Evolutionary conservation across 306 rosid species (phyloP).

Genomic region (Medicago ruthenica): DNA sequence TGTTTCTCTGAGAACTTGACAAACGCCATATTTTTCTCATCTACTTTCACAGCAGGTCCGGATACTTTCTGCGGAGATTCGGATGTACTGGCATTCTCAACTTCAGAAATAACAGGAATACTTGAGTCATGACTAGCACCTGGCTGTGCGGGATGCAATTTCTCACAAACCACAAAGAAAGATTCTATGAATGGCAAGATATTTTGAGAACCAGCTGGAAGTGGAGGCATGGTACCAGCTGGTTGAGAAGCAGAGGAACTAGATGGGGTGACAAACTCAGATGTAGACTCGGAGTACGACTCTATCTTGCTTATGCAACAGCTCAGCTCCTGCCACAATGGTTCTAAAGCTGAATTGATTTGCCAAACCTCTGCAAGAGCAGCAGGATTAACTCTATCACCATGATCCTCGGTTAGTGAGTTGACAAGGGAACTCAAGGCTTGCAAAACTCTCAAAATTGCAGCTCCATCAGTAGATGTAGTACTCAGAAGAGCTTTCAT

Average conservation of each 20-base stretch:
- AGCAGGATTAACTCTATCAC: conserved; percentile 51
- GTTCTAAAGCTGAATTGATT: conserved; percentile 89
- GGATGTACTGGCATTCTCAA: conserved; percentile 72
- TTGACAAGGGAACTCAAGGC: conserved; percentile 91
- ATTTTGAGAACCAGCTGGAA: conserved; percentile 98
- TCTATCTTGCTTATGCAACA: conserved; percentile 94
- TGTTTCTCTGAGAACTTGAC: conserved; percentile 96
- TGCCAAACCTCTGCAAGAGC: conserved; percentile 82
- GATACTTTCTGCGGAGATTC: conserved; percentile 67
- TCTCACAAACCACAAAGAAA: conserved; percentile 98
- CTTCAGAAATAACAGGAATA: conserved; percentile 67
- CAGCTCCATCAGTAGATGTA: conserved; percentile 86
- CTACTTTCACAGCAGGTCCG: conserved; percentile 65
- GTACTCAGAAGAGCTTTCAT: conserved; percentile 82
- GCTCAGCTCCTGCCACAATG: conserved; percentile 95
- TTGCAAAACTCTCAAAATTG: conserved; percentile 96
- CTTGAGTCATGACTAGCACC: conserved; percentile 69
- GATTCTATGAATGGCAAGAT: conserved; percentile 97
- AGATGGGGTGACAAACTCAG: conserved; percentile 62
- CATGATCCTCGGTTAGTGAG: conserved; percentile 64
- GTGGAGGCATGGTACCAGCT: conserved; percentile 76
- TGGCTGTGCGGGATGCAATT: conserved; percentile 83
- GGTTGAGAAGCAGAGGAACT: conserved; percentile 70
- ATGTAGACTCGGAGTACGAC: conserved; percentile 77
- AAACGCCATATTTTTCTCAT: conserved; percentile 82